phyloP scores from a whole-genome alignment of 2,329 filamentous ascomycete species.

The Aspergillus sp. region DNA sequence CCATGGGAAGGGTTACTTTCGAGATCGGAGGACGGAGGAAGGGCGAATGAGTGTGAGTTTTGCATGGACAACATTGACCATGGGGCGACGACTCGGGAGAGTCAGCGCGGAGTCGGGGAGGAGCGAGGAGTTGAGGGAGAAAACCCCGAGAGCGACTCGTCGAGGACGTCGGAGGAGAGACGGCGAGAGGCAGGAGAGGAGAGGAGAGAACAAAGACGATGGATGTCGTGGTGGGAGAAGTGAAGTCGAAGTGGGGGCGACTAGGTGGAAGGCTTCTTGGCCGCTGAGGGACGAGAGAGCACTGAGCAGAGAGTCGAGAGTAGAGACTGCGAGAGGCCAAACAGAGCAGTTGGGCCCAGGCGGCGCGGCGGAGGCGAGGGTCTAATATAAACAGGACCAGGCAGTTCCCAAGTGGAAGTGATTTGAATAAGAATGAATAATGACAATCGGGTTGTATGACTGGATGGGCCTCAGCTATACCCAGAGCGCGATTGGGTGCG shows the following conservation, averaged over 20 bases:
- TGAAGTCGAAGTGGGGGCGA: constrained; percentile 14
- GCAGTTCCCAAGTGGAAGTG: not conserved
- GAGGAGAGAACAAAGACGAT: not conserved
- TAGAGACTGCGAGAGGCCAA: not conserved
- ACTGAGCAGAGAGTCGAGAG: too few relatives aligned
- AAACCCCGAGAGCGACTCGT: not conserved
- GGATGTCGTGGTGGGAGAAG: not conserved
- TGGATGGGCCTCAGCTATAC: not conserved
- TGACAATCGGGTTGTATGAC: constrained; percentile 12
- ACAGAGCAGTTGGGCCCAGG: not conserved
- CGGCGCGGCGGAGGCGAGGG: not conserved
- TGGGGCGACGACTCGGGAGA: constrained; percentile 2
- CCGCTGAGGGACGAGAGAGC: not conserved
- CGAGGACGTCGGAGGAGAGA: not conserved
- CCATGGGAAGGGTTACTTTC: constrained; percentile 15
- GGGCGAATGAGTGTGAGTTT: constrained; percentile 30
- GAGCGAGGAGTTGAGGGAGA: not conserved
- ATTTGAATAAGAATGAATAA: constrained; percentile 12
- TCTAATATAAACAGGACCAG: not conserved
- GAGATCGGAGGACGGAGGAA: constrained; percentile 22
- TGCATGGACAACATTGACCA: constrained; percentile 44
- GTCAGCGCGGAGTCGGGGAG: not conserved
- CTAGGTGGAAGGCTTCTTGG: constrained; percentile 5
- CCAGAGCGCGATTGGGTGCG: not conserved
- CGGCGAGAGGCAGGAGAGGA: not conserved